Base-by-base conservation (phyloP, 2,329 filamentous ascomycete species). In the Xylariaceae sp. region DNA sequence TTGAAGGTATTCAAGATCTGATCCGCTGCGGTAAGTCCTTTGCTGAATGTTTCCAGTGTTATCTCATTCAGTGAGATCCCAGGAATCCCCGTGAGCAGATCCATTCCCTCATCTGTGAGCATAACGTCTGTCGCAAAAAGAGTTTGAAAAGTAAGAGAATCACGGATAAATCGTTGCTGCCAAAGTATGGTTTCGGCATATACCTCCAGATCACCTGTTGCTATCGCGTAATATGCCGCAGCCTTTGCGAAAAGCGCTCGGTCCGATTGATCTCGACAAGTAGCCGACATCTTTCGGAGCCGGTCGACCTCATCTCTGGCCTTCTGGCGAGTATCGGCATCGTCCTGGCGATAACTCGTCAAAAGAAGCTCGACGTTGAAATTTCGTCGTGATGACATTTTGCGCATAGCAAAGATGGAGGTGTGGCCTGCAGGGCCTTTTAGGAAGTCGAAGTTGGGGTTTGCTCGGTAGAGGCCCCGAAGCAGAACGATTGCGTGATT, bases 281-380 rank as follows among this genome's bases (percentile, higher is more conserved):
- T 41, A 15, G 42, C 29, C 32, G 55, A 46, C 26, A 24, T 51
- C 39, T 55, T 50, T 45, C 47, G 55, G 20, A 58, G 51, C 10
- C 36, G 24, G 33, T 55, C 51, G 3, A 58, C 23, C 26, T 55
- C 51, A 2, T 55, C 26, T 26, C 26, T 45, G 15, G 51, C 55
- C 44, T 27, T 55, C 27, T 55, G 23, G 30, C 42, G 51, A 13
- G 16, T 24, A 48, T 48, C 21, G 13, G 7, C 10, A 37, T 55
- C 42, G 4, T 18, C 24, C n/a, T 15, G 24, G 1, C 20, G 30
- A 27, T 58, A 32, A 3, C 24, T 10, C 35, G 37, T 44, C 35
- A 55, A 18, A 21, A 55, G 27, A 26, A 55, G 51, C 11, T 58
- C 55, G 18, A 58, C 55, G 13, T 55, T 58, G 47, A 58, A 58